Base-by-base conservation (phyloP, 768 basidiomycete genomes). In the Grammothele lineata region DNA sequence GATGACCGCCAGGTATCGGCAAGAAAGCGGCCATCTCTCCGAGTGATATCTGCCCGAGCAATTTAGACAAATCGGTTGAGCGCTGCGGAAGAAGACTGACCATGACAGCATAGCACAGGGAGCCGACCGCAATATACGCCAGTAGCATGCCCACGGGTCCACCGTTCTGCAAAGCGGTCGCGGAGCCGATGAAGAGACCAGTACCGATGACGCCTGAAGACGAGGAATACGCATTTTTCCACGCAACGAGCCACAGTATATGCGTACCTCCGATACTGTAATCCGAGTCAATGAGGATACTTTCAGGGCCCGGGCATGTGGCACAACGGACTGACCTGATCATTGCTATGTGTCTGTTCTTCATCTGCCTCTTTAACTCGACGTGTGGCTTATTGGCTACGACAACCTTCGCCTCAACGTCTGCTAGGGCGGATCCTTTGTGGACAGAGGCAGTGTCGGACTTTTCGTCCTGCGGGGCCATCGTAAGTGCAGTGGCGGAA, bases 171-270 rank as follows among this genome's bases (percentile, higher is more conserved):
- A 76, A 62, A 12, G 72, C 68, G 32, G 60, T 65, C 1, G 76
- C 81, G 3, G 75, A 72, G 5, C 77, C 75, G 12, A 83, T 61
- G 61, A 83, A 81, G 3, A 81, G 65, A 40, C 80, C 78, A 2
- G 77, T 78, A 15, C 78, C 77, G 44, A 76, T 75, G 53, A 65
- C 65, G 35, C 65, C 65, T 57, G 15, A 4, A 23, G 2, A 15
- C 5, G 11, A 11, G n/a, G n/a, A n/a, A n/a, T n/a, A n/a, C n/a
- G n/a, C n/a, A n/a, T n/a, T n/a, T n/a, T n/a, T n/a, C n/a, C n/a
- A n/a, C n/a, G n/a, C n/a, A n/a, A n/a, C n/a, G n/a, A n/a, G n/a
- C n/a, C n/a, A n/a, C n/a, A n/a, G n/a, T n/a, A 14, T 30, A 24
- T 9, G 26, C 50, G 14, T 34, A 51, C 60, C 60, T 38, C 58